phyloP scores from a whole-genome alignment of 2,329 filamentous ascomycete species.

The Dactylellina leptospora region DNA sequence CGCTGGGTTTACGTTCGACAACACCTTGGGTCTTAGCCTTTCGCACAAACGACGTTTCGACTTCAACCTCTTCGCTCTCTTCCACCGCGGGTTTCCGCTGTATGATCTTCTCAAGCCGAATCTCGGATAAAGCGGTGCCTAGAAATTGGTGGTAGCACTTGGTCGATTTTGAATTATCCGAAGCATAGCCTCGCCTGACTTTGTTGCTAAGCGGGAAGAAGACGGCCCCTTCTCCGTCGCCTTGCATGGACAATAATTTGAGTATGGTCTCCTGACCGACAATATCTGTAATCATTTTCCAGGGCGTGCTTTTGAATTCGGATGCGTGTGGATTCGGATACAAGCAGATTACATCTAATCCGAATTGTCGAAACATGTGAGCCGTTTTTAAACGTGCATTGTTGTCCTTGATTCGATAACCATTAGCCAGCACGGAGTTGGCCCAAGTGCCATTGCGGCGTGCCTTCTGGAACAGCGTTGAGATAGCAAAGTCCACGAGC shows the following conservation, averaged over 20 bases:
- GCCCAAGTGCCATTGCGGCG: constrained; percentile 14
- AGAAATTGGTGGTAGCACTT: constrained; percentile 46
- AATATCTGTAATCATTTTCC: constrained; percentile 77
- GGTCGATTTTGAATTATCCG: constrained; percentile 8
- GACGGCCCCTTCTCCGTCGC: constrained; percentile 27
- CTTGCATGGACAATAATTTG: constrained; percentile 53
- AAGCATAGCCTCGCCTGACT: constrained; percentile 7
- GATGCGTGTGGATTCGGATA: constrained; percentile 76
- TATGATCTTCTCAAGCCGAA: constrained; percentile 39
- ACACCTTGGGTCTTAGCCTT: constrained; percentile 60
- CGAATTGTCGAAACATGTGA: constrained; percentile 54
- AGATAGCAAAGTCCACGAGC: constrained; percentile 38
- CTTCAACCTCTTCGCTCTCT: not conserved
- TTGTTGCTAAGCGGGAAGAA: constrained; percentile 43
- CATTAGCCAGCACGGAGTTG: constrained; percentile 31
- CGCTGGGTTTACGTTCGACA: constrained; percentile 61
- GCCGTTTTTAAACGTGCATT: constrained; percentile 21
- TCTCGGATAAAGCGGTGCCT: constrained; percentile 37
- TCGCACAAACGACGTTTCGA: constrained; percentile 8
- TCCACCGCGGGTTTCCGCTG: not conserved
- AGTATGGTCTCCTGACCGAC: constrained; percentile 72
- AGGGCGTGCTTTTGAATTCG: constrained; percentile 72
- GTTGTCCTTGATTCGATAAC: constrained; percentile 30
- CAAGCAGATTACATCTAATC: constrained; percentile 58
- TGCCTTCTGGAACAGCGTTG: constrained; percentile 36